Evolutionary conservation across 2,329 filamentous ascomycete genomes (phyloP), one percentile per base, ranked within the genome.

Genomic region (Huntiella abstrusa): DNA sequence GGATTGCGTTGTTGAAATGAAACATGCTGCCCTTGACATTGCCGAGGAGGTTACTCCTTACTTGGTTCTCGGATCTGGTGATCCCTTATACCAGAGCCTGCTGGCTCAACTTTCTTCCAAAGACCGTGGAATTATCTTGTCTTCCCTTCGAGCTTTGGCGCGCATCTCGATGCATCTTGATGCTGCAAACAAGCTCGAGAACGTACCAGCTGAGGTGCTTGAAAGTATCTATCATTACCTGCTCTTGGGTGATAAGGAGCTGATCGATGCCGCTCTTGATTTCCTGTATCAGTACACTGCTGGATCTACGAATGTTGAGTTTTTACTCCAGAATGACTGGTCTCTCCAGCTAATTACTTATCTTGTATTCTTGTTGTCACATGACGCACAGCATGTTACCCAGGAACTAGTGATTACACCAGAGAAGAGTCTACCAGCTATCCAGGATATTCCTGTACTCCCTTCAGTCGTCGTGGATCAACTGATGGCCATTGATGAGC

Each of bases 261-360:
- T 98, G 11, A 73, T 88, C 54, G 83, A 85, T 56, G 83, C 85
- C 13, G 86, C 83, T 51, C 70, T 98, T 32, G 91, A 98, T 60
- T 93, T 98, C 57, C 71, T 96, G 33, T 96, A 96, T 58, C 85
- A 95, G 58, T 98, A 87, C 62, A 95, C 88, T 0, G 83, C 86
- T 1, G 79, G 86, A 6, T 75, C 80, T 3, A 71, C 81, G 37
- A 98, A 96, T 54, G 79, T 96, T 7, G 81, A 86, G 55, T 75
- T 69, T 4, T 64, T 92, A 15, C 75, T 92, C 3, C 28, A 35
- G 6, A 45, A 45, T 15, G 36, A 43, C 16, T 50, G 46, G 19
- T 38, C 45, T 12, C 36, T 47, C 10, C 44, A 50, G 32, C 48
- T 50, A 7, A 47, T 50, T 7, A 50, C 44, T n/a, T 50, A 50